phyloP scores from a whole-genome alignment of 352 stramenopile genomes.

The Stephanocyclus meneghinianus region DNA sequence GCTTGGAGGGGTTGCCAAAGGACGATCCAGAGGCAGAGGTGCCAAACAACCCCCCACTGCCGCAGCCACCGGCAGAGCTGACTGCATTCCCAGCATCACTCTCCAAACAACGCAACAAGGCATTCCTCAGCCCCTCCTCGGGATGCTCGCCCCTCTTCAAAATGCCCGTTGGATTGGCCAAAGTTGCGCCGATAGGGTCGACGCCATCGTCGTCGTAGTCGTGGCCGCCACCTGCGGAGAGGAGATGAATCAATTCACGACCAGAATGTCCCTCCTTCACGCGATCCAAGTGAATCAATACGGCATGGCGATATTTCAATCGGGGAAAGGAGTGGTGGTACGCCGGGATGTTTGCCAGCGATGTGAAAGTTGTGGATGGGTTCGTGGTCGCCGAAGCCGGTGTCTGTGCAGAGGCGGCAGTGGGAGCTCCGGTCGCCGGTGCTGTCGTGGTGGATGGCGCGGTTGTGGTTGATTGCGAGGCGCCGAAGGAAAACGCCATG shows the following conservation, averaged over 20 bases:
- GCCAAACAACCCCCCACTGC: slow-evolving; percentile 1
- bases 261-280: not conserved
- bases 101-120: not conserved
- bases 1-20: not conserved
- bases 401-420: slow-evolving; percentile 5
- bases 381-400: slow-evolving; percentile 1
- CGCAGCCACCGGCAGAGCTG: not conserved
- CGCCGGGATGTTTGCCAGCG: slow-evolving; percentile 29
- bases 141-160: not conserved
- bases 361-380: slow-evolving; percentile 23
- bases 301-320: slow-evolving; percentile 3
- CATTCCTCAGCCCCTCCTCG: not conserved
- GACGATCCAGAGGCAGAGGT: not conserved
- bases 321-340: slow-evolving; percentile 27
- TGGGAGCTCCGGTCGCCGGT: not conserved
- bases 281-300: slow-evolving; percentile 11
- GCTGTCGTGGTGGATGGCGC: not conserved
- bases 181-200: slow-evolving; percentile 13
- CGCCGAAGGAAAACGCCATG: slow-evolving; percentile 16
- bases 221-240: not conserved
- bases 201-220: not conserved
- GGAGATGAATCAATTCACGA: slow-evolving; percentile 16
- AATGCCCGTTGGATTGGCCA: slow-evolving; percentile 28
- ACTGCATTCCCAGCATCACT: not conserved
- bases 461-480: not conserved